Evolutionary conservation across 2,329 filamentous ascomycete genomes (phyloP).

Genomic region (Penicillium janthinellum): DNA sequence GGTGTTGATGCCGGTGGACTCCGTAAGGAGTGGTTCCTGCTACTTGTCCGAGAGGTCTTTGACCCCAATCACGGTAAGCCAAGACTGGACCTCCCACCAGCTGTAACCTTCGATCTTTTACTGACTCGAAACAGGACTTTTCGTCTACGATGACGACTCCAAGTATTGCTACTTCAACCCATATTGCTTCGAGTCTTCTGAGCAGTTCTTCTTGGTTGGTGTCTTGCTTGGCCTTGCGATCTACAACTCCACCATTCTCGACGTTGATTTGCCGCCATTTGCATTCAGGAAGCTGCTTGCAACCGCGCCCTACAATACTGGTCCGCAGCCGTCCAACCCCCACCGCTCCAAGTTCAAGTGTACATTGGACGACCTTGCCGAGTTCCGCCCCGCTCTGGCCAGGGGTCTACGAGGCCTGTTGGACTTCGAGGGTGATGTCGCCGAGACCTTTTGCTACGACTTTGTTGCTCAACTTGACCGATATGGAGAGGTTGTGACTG

Average conservation of each 20-base stretch:
- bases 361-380: constrained; percentile 77
- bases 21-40: constrained; percentile 91
- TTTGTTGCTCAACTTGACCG: constrained; percentile 77
- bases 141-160: constrained; percentile 88
- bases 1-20: constrained; percentile 87
- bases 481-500: constrained; percentile 67
- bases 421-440: constrained; percentile 81
- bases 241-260: constrained; percentile 91
- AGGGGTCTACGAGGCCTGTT: constrained; percentile 74
- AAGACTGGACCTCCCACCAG: not conserved
- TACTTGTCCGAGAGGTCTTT: constrained; percentile 86
- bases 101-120: constrained; percentile 2
- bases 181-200: constrained; percentile 82
- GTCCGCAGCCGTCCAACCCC: constrained; percentile 58
- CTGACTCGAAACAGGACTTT: constrained; percentile 65
- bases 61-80: constrained; percentile 80
- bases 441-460: constrained; percentile 76
- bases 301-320: constrained; percentile 66
- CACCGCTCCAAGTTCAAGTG: constrained; percentile 64
- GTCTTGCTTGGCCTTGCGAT: constrained; percentile 87
- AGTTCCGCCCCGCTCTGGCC: constrained; percentile 76
- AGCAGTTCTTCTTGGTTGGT: constrained; percentile 88
- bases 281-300: constrained; percentile 85
- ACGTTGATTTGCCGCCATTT: constrained; percentile 84
- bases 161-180: constrained; percentile 93